These are phyloP conservation scores for Helotiales sp. DNA, from an alignment of 2,329 filamentous ascomycete species.

Conservation along the genomic window DNA sequence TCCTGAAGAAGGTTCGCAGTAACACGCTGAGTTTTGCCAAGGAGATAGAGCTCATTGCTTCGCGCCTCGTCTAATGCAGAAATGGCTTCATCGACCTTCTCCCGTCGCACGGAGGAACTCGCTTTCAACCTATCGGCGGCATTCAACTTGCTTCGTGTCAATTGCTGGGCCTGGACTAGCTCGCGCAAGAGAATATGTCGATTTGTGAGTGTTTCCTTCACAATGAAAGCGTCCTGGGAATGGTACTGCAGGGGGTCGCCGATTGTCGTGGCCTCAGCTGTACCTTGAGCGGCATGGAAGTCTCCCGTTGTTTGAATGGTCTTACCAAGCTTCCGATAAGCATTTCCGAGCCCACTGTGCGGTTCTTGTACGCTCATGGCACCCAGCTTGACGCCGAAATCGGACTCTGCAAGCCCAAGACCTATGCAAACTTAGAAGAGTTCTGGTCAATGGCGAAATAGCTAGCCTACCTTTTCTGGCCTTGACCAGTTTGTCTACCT, in stretches of 20 bases:
- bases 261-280: slow-evolving; percentile 91
- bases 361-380: slow-evolving; percentile 88
- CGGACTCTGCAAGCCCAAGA: slow-evolving; percentile 86
- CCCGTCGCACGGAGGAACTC: slow-evolving; percentile 80
- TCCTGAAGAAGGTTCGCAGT: slow-evolving; percentile 87
- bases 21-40: slow-evolving; percentile 83
- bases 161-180: slow-evolving; percentile 85
- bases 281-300: slow-evolving; percentile 94
- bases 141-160: slow-evolving; percentile 76
- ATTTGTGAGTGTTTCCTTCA: slow-evolving; percentile 97
- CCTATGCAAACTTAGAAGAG: slow-evolving; percentile 54
- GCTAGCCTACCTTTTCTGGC: slow-evolving; percentile 74
- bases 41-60: slow-evolving; percentile 76
- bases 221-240: slow-evolving; percentile 93
- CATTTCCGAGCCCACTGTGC: slow-evolving; percentile 82
- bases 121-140: slow-evolving; percentile 88
- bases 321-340: slow-evolving; percentile 93
- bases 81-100: slow-evolving; percentile 99
- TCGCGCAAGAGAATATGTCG: slow-evolving; percentile 95
- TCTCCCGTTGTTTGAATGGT: slow-evolving; percentile 92
- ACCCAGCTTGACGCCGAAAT: slow-evolving; percentile 88
- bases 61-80: slow-evolving; percentile 83
- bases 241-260: slow-evolving; percentile 94
- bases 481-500: slow-evolving; percentile 93
- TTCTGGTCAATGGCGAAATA: slow-evolving; percentile 9